These are phyloP conservation scores for Ophiobolus disseminans DNA, from an alignment of 2,329 filamentous ascomycete species.

Conservation along the genomic window DNA sequence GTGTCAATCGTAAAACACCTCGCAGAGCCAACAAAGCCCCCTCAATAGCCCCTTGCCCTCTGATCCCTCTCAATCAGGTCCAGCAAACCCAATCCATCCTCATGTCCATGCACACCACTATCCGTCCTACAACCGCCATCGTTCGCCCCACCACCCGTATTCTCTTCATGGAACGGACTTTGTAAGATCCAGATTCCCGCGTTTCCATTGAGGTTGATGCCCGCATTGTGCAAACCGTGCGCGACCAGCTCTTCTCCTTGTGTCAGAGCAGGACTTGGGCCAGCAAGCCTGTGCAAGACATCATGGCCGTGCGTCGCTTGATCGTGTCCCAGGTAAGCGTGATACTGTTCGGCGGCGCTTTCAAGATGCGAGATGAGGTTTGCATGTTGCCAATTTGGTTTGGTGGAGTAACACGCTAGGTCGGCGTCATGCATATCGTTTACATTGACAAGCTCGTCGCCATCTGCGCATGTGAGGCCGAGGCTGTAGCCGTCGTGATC, in stretches of 20 bases:
- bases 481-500: constrained; percentile 26
- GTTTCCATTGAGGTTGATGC: constrained; percentile 15
- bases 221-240: constrained; percentile 17
- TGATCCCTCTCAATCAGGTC: constrained; percentile 34
- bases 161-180: constrained; percentile 36
- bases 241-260: constrained; percentile 17
- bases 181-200: constrained; percentile 36
- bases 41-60: constrained; percentile 19
- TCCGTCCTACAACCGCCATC: constrained; percentile 8
- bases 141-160: constrained; percentile 24
- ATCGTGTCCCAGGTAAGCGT: constrained; percentile 1
- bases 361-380: constrained; percentile 32
- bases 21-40: neutral
- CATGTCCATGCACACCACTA: constrained; percentile 12
- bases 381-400: constrained; percentile 29
- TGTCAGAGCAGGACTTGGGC: constrained; percentile 1
- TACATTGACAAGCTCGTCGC: constrained; percentile 22
- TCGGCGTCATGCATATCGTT: constrained; percentile 7
- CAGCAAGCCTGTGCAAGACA: neutral
- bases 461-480: constrained; percentile 16
- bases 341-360: constrained; percentile 28
- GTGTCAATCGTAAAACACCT: too few relatives aligned
- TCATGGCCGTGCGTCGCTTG: constrained; percentile 10
- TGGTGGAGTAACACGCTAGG: constrained; percentile 29
- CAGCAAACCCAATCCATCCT: constrained; percentile 18